Percentiles rank a stretch among this genome's conserved stretches.
Conservation (phyloP, 345 rosid species). For the Murraya paniculata region DNA sequence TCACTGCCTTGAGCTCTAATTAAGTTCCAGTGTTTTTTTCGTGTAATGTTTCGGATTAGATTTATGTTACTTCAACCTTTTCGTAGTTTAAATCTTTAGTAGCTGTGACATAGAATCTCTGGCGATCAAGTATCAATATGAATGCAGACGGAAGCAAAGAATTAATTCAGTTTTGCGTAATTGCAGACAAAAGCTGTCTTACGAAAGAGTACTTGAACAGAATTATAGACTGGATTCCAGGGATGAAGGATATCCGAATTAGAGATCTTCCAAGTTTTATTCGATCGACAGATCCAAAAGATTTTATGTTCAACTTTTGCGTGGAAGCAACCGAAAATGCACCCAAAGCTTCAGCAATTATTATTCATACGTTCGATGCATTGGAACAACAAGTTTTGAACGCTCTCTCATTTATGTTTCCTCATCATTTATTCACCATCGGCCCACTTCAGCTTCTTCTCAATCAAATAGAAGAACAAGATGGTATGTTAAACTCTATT, state of each 20-base stretch:
- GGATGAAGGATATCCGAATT: not conserved
- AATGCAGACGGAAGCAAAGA: not conserved
- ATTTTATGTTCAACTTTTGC: not conserved
- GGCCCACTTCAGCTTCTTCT: not conserved
- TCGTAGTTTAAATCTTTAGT: too few species aligned
- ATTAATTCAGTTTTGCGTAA: not conserved
- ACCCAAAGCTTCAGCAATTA: not conserved
- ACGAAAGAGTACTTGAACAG: not conserved
- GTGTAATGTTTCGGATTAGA: too few species aligned
- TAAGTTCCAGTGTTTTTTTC: not conserved
- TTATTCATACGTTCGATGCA: not conserved
- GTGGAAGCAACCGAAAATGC: not conserved
- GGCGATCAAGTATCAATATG: not conserved
- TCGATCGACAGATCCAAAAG: not conserved
- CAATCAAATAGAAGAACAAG: not conserved
- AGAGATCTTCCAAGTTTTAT: not conserved
- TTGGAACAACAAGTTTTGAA: not conserved
- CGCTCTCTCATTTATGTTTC: not conserved
- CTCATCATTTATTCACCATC: not conserved
- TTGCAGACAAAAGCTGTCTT: not conserved
- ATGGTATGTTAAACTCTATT: not conserved
- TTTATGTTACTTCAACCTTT: not conserved
- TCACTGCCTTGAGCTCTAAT: not conserved
- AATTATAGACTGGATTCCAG: not conserved
- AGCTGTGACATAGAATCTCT: too few species aligned